Evolutionary conservation across 2,329 filamentous ascomycete species (phyloP).

Genomic region (Mycosphaerelloides madeirae): DNA sequence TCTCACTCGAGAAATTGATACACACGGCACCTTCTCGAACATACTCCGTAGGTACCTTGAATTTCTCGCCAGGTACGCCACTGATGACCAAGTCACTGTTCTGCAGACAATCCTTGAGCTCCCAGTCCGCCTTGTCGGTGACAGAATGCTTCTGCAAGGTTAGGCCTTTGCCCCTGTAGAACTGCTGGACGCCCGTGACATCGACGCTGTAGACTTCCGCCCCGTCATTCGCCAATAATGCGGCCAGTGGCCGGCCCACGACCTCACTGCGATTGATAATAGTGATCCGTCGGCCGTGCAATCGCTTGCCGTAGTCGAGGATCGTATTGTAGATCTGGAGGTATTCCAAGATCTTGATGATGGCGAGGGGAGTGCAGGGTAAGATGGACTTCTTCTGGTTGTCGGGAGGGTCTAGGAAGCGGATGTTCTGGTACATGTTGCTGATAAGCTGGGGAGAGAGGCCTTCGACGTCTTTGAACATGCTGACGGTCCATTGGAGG

Average conservation of each 20-base stretch:
- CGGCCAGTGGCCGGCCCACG: slow-evolving; percentile 86
- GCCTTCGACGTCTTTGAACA: slow-evolving; percentile 92
- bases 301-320: slow-evolving; percentile 82
- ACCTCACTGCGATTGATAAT: slow-evolving; percentile 97
- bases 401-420: slow-evolving; percentile 76
- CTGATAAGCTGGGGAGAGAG: slow-evolving; percentile 90
- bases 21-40: slow-evolving; percentile 91
- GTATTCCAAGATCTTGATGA: slow-evolving; percentile 95
- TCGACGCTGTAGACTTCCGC: slow-evolving; percentile 95
- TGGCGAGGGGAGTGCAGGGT: slow-evolving; percentile 90
- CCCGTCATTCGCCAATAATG: slow-evolving; percentile 90
- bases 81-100: slow-evolving; percentile 92
- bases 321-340: slow-evolving; percentile 96
- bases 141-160: slow-evolving; percentile 83
- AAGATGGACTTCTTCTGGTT: slow-evolving; percentile 85
- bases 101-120: slow-evolving; percentile 73
- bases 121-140: slow-evolving; percentile 74
- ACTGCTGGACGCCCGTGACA: slow-evolving; percentile 83
- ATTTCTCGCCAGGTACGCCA: slow-evolving; percentile 81
- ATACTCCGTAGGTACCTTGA: slow-evolving; percentile 80
- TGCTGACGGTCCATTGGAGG: slow-evolving; percentile 86
- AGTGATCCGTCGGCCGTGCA: slow-evolving; percentile 91
- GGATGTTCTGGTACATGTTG: slow-evolving; percentile 99
- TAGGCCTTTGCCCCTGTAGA: slow-evolving; percentile 83
- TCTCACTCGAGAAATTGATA: slow-evolving; percentile 95